Conservation (phyloP, 306 rosid genomes). For the Rosa chinensis region DNA sequence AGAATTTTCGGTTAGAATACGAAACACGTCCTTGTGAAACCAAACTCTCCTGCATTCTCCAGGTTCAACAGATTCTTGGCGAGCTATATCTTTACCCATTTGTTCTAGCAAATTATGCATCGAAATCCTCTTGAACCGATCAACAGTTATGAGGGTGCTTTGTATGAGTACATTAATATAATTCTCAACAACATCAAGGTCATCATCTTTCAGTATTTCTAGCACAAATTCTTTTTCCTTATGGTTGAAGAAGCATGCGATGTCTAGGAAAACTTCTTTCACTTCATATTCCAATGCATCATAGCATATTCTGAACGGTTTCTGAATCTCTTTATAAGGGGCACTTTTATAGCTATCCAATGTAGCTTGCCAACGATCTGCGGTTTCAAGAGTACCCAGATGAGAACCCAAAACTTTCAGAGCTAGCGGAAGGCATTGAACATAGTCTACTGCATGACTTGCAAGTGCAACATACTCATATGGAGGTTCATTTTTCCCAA, state of each 20-base stretch:
- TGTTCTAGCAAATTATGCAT: slow-evolving; percentile 48
- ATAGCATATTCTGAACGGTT: slow-evolving; percentile 29
- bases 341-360: slow-evolving; percentile 27
- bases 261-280: slow-evolving; percentile 30
- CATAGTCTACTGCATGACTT: not conserved
- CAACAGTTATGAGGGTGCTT: slow-evolving; percentile 11
- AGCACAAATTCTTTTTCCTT: not conserved
- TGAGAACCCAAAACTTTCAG: slow-evolving; percentile 39
- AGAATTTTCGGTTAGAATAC: not conserved
- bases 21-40: not conserved
- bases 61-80: slow-evolving; percentile 4
- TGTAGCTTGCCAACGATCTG: slow-evolving; percentile 31
- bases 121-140: not conserved
- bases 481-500: not conserved
- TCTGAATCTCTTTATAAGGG: slow-evolving; percentile 32
- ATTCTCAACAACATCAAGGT: not conserved
- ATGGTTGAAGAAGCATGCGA: slow-evolving; percentile 45
- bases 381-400: slow-evolving; percentile 10
- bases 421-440: slow-evolving; percentile 32
- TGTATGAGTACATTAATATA: not conserved
- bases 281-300: slow-evolving; percentile 28
- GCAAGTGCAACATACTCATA: not conserved
- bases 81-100: slow-evolving; percentile 34
- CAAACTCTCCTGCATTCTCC: slow-evolving; percentile 33
- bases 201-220: slow-evolving; percentile 32